Base-by-base conservation (phyloP, 257 asterid genomes). In the Craterostigma plantagineum region DNA sequence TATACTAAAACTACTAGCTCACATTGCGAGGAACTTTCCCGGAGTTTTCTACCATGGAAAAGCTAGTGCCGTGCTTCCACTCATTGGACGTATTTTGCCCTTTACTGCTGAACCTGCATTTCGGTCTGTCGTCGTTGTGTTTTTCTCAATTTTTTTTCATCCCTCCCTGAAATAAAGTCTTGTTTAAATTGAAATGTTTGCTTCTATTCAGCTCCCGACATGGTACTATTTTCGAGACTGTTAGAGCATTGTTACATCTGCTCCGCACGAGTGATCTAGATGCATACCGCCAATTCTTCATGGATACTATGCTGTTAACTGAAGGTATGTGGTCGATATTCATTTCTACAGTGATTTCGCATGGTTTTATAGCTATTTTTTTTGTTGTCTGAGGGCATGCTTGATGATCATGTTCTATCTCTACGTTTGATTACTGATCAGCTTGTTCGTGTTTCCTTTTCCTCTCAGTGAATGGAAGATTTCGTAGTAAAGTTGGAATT, bases 261-360 rank as follows among this genome's bases (percentile, higher is more conserved):
- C 80, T 87, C 46, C 93, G 93, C 33, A 55, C 75, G 7, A 85
- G 91, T 52, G 98, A 87, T 59, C 76, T 82, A 53, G 93, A 72
- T 65, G 79, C 81, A 4, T 87, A 71, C 63, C 72, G 98, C 16
- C 80, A 54, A 38, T 87, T 87, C 50, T 79, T 79, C 37, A 59
- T 79, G 70, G 98, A 87, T 61, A 62, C 56, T 10, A 73, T 76
- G 84, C 43, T 53, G 51, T 58, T 79, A 51, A 62, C 57, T 50
- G 72, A 87, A 87, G 95, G 98, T 82, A 68, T 18, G 14, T 41
- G 10, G 30, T 16, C 23, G 35, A 33, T 35, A 42, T 16, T 52
- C 38, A 30, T 7, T 33, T 42, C 12, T 16, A 33, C 8, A 34
- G 18, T 48, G 10, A 40, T 35, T 40, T 47, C 39, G 27, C 18